Percentiles rank a stretch among this genome's conserved stretches.
Evolutionary conservation across 306 rosid species (phyloP).

Genomic region (Prunus salicina): DNA sequence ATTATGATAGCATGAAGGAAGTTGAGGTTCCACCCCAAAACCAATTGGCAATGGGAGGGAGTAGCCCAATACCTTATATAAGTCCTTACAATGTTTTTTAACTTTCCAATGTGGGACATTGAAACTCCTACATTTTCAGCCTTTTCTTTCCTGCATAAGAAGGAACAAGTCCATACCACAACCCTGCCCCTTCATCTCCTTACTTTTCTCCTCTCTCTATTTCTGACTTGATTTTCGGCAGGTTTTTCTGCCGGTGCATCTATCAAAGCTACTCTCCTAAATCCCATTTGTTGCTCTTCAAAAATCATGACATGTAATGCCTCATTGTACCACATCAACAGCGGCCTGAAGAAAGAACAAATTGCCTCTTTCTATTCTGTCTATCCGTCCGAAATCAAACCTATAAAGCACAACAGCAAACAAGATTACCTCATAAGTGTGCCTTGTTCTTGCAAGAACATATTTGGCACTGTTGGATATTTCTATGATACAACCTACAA

Average conservation of each 20-base stretch:
- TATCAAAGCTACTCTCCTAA: conserved; percentile 11
- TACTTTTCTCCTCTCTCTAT: conserved; percentile 28
- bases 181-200: conserved; percentile 45
- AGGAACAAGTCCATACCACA: conserved; percentile 23
- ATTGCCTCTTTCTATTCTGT: conserved; percentile 48
- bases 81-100: too few relatives aligned
- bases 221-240: conserved; percentile 17
- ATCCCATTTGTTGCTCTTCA: conserved; percentile 46
- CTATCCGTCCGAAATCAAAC: conserved; percentile 33
- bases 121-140: conserved; percentile 7
- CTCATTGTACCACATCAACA: conserved; percentile 47
- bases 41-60: too few relatives aligned
- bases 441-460: conserved; percentile 62
- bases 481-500: conserved; percentile 51
- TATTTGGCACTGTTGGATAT: conserved; percentile 35
- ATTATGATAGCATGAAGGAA: too few relatives aligned
- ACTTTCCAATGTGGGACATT: too few relatives aligned
- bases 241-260: neutral
- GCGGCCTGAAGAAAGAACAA: conserved; percentile 14
- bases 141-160: neutral
- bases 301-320: conserved; percentile 51
- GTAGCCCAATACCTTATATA: too few relatives aligned
- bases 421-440: conserved; percentile 55
- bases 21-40: too few relatives aligned
- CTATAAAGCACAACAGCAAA: conserved; percentile 17